A percentile compares a stretch with the other conserved stretches of the same genome.
Conservation (phyloP, 192 early-diverging fungal genomes). For the Coemansia sp. region DNA sequence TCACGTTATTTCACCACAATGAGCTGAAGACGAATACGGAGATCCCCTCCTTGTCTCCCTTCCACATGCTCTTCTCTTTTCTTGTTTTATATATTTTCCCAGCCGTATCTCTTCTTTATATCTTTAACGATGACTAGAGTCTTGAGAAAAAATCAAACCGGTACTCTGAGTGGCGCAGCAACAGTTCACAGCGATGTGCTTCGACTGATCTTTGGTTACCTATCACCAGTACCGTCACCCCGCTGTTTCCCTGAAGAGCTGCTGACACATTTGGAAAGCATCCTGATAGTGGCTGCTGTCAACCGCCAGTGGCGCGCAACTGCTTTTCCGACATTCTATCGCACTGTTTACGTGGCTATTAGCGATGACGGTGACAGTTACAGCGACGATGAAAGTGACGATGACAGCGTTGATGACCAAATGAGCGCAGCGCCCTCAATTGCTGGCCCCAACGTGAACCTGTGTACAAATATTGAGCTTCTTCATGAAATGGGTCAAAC, state of each 20-base stretch:
- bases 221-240: neutral
- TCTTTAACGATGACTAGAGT: too few relatives aligned
- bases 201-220: neutral
- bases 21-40: too few relatives aligned
- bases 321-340: constrained; percentile 4
- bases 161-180: too few relatives aligned
- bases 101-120: too few relatives aligned
- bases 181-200: neutral
- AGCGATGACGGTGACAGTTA: too few relatives aligned
- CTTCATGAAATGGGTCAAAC: neutral
- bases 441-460: neutral
- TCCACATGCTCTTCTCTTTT: too few relatives aligned
- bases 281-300: constrained; percentile 2
- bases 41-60: too few relatives aligned
- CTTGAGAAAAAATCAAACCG: too few relatives aligned
- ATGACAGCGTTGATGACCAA: neutral
- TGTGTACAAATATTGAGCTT: neutral
- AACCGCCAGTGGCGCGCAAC: constrained; percentile 14
- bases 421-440: neutral
- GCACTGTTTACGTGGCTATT: constrained; percentile 6
- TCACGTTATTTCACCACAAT: too few relatives aligned
- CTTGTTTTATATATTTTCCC: too few relatives aligned
- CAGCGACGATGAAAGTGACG: too few relatives aligned
- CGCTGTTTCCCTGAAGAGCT: neutral
- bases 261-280: neutral